Evolutionary conservation across 345 rosid species (phyloP).

Genomic region (Eucalyptus sp.): DNA sequence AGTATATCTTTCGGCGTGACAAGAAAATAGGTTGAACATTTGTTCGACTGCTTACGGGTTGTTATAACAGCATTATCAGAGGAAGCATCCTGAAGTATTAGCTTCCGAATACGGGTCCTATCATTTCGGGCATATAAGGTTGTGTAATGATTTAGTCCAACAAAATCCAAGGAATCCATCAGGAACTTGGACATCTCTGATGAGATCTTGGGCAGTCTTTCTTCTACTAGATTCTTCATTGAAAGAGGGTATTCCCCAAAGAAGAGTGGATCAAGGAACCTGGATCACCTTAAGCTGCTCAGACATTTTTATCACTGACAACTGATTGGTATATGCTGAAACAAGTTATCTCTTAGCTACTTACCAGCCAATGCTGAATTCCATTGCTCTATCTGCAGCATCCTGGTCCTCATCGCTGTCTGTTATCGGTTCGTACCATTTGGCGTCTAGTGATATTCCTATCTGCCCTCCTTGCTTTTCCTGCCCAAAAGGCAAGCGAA

Average conservation of each 20-base stretch:
- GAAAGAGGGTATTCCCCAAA: conserved; percentile 71
- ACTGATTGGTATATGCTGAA: not conserved
- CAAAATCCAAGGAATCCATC: conserved; percentile 42
- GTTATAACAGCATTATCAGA: conserved; percentile 76
- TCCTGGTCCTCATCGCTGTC: conserved; percentile 63
- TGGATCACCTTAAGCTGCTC: conserved; percentile 10
- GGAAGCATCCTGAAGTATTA: conserved; percentile 74
- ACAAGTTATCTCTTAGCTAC: not conserved
- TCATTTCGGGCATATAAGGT: conserved; percentile 63
- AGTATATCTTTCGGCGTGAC: not conserved
- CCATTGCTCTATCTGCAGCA: conserved; percentile 78
- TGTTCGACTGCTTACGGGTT: conserved; percentile 34
- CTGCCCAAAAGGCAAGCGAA: conserved; percentile 3
- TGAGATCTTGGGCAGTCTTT: conserved; percentile 62
- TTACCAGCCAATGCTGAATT: conserved; percentile 80
- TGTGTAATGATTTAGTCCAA: conserved; percentile 90
- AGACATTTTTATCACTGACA: not conserved
- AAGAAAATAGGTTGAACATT: not conserved
- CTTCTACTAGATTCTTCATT: conserved; percentile 55
- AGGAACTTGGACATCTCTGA: conserved; percentile 36
- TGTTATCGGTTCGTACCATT: conserved; percentile 77
- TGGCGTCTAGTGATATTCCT: conserved; percentile 73
- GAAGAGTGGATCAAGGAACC: conserved; percentile 89
- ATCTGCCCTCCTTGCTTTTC: conserved; percentile 58
- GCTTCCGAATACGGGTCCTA: conserved; percentile 52